These are phyloP conservation scores for Starmera caribaea DNA, from an alignment of 805 yeast genomes.

Conservation along the genomic window DNA sequence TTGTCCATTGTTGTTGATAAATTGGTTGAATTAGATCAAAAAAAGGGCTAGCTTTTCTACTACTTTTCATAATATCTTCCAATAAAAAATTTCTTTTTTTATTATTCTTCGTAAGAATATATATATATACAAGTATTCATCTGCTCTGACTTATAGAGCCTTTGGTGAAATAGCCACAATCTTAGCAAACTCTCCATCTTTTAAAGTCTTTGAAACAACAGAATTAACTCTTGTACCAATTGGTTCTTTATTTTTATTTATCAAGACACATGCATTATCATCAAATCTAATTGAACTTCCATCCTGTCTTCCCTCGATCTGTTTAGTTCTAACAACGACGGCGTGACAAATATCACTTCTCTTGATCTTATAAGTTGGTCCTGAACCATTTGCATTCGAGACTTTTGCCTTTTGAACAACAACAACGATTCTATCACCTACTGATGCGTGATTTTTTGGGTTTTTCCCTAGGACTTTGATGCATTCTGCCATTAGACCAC, in stretches of 20 bases:
- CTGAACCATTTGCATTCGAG: conserved; percentile 57
- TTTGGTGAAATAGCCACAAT: conserved; percentile 88
- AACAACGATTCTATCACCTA: conserved; percentile 90
- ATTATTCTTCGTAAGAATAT: background rate
- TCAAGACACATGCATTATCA: conserved; percentile 93
- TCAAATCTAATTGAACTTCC: conserved; percentile 84
- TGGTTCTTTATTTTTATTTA: conserved; percentile 89
- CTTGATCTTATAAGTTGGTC: conserved; percentile 73
- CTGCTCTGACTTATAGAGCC: conserved; percentile 32
- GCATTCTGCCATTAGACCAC: conserved; percentile 92
- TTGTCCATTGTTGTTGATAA: no score
- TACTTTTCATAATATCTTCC: no score
- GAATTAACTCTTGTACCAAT: conserved; percentile 88
- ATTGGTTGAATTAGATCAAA: no score
- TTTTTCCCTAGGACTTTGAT: conserved; percentile 88
- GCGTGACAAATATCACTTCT: conserved; percentile 96
- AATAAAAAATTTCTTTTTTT: no score
- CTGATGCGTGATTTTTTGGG: conserved; percentile 71
- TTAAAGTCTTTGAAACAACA: conserved; percentile 85
- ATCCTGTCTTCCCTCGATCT: conserved; percentile 64
- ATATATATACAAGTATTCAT: conserved; percentile 2
- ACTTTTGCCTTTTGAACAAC: conserved; percentile 91
- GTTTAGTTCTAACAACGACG: conserved; percentile 87
- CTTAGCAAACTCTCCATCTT: conserved; percentile 74
- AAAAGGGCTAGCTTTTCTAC: no score